Evolutionary conservation across 495 filamentous ascomycete species (phyloP).

Genomic region (Clavariopsis aquatica): DNA sequence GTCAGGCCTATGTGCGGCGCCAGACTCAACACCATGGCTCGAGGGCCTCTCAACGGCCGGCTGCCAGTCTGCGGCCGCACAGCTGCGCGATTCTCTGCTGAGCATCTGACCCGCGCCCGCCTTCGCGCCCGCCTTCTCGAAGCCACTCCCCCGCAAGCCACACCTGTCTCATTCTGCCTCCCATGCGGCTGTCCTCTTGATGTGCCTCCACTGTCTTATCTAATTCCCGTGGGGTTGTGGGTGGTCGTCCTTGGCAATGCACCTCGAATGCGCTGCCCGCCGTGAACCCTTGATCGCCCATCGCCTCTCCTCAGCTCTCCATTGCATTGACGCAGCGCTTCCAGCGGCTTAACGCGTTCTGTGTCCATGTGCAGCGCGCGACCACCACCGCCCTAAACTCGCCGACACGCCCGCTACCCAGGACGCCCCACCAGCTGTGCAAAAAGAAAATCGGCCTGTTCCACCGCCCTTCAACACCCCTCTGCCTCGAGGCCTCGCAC

Average conservation of each 20-base stretch:
- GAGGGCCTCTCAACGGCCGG: too few relatives aligned
- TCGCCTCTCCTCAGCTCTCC: neutral
- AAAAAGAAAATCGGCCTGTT: neutral
- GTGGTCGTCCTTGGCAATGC: neutral
- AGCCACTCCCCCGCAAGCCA: slow-evolving; percentile 2
- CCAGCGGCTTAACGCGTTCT: neutral
- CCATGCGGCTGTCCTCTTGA: neutral
- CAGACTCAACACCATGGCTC: neutral
- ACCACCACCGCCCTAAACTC: neutral
- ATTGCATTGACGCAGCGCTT: neutral
- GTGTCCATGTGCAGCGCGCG: slow-evolving; percentile 3
- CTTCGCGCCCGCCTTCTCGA: too few relatives aligned
- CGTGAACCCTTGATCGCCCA: neutral
- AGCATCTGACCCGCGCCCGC: neutral
- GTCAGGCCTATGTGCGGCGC: too few relatives aligned
- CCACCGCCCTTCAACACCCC: neutral
- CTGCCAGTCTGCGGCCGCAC: neutral
- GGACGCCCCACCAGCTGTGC: slow-evolving; percentile 3
- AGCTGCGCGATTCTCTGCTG: neutral
- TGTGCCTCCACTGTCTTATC: slow-evolving; percentile 7
- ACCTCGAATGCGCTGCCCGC: neutral
- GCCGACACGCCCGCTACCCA: slow-evolving; percentile 5
- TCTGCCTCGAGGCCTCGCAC: neutral
- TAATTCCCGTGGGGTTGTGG: slow-evolving; percentile 25
- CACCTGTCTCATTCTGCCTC: neutral